A percentile compares a stretch with the other conserved stretches of the same genome.
phyloP scores from a whole-genome alignment of 2,329 filamentous ascomycete genomes.

The Botrytis squamosa region DNA sequence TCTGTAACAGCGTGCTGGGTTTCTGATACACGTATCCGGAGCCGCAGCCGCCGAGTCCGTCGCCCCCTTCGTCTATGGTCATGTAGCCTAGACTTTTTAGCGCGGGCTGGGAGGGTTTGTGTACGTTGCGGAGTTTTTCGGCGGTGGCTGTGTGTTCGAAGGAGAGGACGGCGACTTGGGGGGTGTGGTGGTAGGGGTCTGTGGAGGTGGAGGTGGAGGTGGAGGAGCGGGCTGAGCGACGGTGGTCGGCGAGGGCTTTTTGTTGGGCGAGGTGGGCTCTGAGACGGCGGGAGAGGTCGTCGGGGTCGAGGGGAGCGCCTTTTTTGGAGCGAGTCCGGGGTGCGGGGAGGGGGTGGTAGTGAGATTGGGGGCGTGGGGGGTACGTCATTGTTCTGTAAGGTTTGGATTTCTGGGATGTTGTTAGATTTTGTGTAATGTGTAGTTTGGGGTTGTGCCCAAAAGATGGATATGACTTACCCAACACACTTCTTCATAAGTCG shows the following conservation, averaged over 20 bases:
- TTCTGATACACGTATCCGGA: not conserved
- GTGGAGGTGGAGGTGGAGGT: conserved; percentile 22
- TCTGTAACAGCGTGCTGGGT: conserved; percentile 26
- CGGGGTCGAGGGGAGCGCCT: conserved; percentile 49
- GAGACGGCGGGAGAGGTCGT: conserved; percentile 55
- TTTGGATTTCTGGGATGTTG: not conserved
- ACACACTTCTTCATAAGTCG: conserved; percentile 10
- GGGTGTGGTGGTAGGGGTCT: conserved; percentile 50
- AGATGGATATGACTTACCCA: not conserved
- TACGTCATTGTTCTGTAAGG: conserved; percentile 34
- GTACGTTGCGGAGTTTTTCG: conserved; percentile 43
- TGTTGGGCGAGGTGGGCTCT: conserved; percentile 51
- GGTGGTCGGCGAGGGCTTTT: conserved; percentile 41
- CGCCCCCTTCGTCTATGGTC: conserved; percentile 30
- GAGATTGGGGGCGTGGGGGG: conserved; percentile 25
- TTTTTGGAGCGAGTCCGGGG: conserved; percentile 33
- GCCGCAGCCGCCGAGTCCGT: not conserved
- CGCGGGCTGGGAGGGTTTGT: conserved; percentile 47
- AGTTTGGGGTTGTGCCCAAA: not conserved
- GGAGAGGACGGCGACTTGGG: conserved; percentile 53
- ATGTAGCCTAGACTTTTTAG: conserved; percentile 44
- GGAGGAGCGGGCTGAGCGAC: conserved; percentile 26
- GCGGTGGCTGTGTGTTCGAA: conserved; percentile 55
- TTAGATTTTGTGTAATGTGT: not conserved
- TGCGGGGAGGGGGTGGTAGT: conserved; percentile 12